These are phyloP conservation scores for Scheffersomyces segobiensis DNA, from an alignment of 1,139 yeast species.

Conservation along the genomic window DNA sequence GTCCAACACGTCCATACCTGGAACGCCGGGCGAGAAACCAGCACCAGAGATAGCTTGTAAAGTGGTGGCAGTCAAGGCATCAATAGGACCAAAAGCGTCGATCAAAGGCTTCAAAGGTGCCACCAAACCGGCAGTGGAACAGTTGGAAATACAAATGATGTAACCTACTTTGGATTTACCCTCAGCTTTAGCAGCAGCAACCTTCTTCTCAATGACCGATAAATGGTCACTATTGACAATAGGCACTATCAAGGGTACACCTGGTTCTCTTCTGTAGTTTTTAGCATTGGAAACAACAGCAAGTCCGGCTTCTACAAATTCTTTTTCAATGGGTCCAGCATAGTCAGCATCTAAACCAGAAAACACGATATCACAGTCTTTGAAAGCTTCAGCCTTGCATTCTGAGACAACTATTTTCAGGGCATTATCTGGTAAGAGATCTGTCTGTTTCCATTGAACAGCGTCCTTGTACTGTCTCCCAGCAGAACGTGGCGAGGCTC, in stretches of 20 bases:
- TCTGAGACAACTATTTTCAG: slow-evolving; percentile 66
- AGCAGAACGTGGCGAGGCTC: slow-evolving; percentile 93
- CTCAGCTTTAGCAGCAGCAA: slow-evolving; percentile 51
- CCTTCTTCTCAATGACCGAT: slow-evolving; percentile 65
- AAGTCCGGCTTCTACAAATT: slow-evolving; percentile 76
- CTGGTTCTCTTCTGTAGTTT: slow-evolving; percentile 84
- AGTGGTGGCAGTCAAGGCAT: slow-evolving; percentile 84
- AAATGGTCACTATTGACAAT: slow-evolving; percentile 95
- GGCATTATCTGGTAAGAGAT: slow-evolving; percentile 70
- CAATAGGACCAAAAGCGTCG: slow-evolving; percentile 86
- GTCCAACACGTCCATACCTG: slow-evolving; percentile 92
- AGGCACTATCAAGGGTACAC: slow-evolving; percentile 93
- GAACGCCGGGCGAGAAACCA: slow-evolving; percentile 97
- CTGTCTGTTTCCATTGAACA: slow-evolving; percentile 93
- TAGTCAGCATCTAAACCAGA: slow-evolving; percentile 92
- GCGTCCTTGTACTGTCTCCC: slow-evolving; percentile 87
- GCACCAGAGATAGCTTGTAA: slow-evolving; percentile 98
- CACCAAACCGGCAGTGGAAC: slow-evolving; percentile 97
- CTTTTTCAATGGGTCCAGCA: slow-evolving; percentile 91
- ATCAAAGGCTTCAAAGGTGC: slow-evolving; percentile 94
- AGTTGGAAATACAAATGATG: slow-evolving; percentile 92
- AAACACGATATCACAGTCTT: slow-evolving; percentile 90
- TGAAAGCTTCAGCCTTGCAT: slow-evolving; percentile 74
- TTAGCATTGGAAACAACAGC: slow-evolving; percentile 93
- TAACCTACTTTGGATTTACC: slow-evolving; percentile 70